Percentiles rank a stretch among this genome's conserved stretches.
phyloP scores from a whole-genome alignment of 2,329 filamentous ascomycete genomes.

The Penicillium sp. region DNA sequence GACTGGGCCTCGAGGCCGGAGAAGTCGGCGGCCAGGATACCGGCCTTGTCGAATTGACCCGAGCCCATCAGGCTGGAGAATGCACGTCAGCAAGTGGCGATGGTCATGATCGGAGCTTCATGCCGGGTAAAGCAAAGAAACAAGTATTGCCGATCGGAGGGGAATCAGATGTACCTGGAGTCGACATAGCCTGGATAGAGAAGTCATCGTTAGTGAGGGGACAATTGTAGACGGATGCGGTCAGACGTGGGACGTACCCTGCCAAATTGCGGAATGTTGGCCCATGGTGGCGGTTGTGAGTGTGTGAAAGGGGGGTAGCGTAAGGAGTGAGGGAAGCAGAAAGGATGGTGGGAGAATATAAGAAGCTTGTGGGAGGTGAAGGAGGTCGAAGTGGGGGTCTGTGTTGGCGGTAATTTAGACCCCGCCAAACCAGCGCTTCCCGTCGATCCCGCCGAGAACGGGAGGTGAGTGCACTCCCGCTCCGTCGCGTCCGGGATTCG shows the following conservation, averaged over 20 bases:
- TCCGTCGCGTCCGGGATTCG: neutral
- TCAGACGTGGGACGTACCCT: slow-evolving; percentile 26
- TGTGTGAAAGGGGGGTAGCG: slow-evolving; percentile 13
- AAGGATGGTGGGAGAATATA: slow-evolving; percentile 9
- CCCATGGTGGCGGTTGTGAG: slow-evolving; percentile 24
- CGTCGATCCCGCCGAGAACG: slow-evolving; percentile 15
- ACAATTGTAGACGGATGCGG: neutral
- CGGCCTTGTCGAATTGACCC: slow-evolving; percentile 77
- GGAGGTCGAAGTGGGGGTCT: slow-evolving; percentile 15
- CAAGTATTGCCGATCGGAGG: neutral
- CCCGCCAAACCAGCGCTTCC: slow-evolving; percentile 12
- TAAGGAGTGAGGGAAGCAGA: slow-evolving; percentile 1
- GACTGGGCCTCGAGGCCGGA: slow-evolving; percentile 77
- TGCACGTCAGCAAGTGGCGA: slow-evolving; percentile 15
- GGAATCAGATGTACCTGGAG: slow-evolving; percentile 50
- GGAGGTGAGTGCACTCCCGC: neutral
- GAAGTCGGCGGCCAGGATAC: slow-evolving; percentile 77
- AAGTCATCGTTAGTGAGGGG: slow-evolving; percentile 18
- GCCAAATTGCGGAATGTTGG: slow-evolving; percentile 38
- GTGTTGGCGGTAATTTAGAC: slow-evolving; percentile 25
- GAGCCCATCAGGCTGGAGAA: slow-evolving; percentile 70
- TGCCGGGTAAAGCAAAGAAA: slow-evolving; percentile 8
- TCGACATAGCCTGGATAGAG: slow-evolving; percentile 57
- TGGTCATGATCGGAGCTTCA: slow-evolving; percentile 2
- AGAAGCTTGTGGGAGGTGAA: slow-evolving; percentile 21